Conservation (phyloP, 305 asterid genomes). For the Solanum hybrid region DNA sequence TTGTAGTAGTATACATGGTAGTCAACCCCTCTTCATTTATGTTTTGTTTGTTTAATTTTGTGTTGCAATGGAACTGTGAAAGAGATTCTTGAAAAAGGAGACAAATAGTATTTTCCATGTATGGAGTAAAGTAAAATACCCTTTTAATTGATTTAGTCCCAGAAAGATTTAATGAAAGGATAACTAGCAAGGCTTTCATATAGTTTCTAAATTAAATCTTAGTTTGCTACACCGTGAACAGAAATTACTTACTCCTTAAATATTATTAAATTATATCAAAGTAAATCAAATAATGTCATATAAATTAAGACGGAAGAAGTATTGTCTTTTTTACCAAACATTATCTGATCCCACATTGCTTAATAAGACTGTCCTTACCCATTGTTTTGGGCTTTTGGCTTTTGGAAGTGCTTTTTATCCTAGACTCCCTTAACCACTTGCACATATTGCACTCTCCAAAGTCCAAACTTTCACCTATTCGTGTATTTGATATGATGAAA, state of each 20-base stretch:
- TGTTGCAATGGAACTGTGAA: not conserved
- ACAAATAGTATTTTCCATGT: not conserved
- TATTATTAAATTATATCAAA: too few species aligned
- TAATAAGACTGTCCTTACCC: not conserved
- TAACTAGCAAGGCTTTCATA: not conserved
- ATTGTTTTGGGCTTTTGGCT: conserved; percentile 1
- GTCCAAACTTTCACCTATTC: not conserved
- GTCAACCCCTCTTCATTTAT: not conserved
- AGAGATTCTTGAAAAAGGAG: not conserved
- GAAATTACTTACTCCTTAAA: not conserved
- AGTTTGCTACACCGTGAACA: not conserved
- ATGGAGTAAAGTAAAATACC: not conserved
- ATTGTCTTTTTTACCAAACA: not conserved
- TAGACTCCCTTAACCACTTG: not conserved
- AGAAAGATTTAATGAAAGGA: not conserved
- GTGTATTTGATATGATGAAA: not conserved
- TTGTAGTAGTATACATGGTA: not conserved
- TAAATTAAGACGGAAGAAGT: not conserved
- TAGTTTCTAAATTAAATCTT: not conserved
- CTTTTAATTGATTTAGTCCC: not conserved
- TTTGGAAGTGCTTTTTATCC: not conserved
- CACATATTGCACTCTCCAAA: not conserved
- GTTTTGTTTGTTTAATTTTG: not conserved
- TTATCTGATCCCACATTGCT: not conserved
- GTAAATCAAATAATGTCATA: not conserved